Percentiles rank a stretch among this genome's conserved stretches.
Evolutionary conservation across 2,329 filamentous ascomycete species (phyloP).

Genomic region (Talaromyces rugulosus): DNA sequence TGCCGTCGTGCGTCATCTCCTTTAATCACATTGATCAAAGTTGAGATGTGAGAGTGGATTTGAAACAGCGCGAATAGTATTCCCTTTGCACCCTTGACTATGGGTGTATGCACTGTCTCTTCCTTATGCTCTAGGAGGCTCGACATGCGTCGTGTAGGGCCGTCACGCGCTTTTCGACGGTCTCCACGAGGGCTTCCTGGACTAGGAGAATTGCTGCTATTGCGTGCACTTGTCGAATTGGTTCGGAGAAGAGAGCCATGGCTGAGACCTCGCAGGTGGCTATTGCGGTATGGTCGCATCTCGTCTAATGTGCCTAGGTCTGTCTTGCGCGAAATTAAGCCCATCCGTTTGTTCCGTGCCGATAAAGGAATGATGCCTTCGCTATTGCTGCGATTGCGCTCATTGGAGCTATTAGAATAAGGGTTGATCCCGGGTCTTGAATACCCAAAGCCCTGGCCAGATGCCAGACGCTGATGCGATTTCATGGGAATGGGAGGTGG

Average conservation of each 20-base stretch:
- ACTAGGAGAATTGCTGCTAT: conserved; percentile 20
- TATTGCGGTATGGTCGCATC: conserved; percentile 47
- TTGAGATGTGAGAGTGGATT: conserved; percentile 44
- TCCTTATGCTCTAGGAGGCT: conserved; percentile 55
- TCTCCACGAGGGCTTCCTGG: conserved; percentile 39
- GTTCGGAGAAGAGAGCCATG: conserved; percentile 50
- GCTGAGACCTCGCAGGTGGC: conserved; percentile 55
- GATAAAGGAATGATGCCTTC: conserved; percentile 52
- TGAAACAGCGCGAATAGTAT: conserved; percentile 54
- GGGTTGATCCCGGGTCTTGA: conserved; percentile 71
- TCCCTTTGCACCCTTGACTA: conserved; percentile 54
- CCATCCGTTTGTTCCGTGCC: conserved; percentile 56
- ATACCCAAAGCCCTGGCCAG: conserved; percentile 45
- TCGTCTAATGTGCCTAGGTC: conserved; percentile 54
- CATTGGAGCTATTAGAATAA: conserved; percentile 57
- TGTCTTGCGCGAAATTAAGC: conserved; percentile 53
- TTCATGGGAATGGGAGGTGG: conserved; percentile 74
- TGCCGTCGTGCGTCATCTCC: conserved; percentile 45
- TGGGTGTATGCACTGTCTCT: conserved; percentile 43
- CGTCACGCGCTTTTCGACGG: conserved; percentile 37
- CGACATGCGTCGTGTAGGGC: conserved; percentile 50
- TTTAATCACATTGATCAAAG: conserved; percentile 45
- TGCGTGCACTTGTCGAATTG: conserved; percentile 24
- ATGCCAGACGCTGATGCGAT: conserved; percentile 68
- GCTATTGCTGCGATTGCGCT: conserved; percentile 57